Evolutionary conservation across 805 yeast species (phyloP).

Genomic region (Yamadazyma sp.): DNA sequence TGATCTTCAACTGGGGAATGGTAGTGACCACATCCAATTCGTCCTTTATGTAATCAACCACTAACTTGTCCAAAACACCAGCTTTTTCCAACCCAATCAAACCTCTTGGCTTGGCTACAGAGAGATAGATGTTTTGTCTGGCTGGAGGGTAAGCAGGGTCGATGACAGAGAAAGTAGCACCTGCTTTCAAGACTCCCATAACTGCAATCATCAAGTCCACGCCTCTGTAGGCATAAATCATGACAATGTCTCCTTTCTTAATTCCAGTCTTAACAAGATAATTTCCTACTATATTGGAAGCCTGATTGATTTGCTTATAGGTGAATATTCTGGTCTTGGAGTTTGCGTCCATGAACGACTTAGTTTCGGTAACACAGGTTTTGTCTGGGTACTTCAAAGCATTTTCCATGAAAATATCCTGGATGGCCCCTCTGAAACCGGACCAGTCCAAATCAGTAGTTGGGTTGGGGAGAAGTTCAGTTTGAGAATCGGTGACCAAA

Average conservation of each 20-base stretch:
- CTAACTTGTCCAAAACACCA: slow-evolving; percentile 74
- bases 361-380: slow-evolving; percentile 90
- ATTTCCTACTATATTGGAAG: slow-evolving; percentile 92
- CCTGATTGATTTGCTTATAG: slow-evolving; percentile 85
- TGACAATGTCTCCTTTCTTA: slow-evolving; percentile 88
- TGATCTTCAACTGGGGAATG: slow-evolving; percentile 75
- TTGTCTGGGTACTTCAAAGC: slow-evolving; percentile 84
- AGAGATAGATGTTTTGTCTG: slow-evolving; percentile 88
- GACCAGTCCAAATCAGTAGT: slow-evolving; percentile 85
- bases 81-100: slow-evolving; percentile 89
- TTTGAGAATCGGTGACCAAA: slow-evolving; percentile 69
- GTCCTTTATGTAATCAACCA: slow-evolving; percentile 69
- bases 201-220: slow-evolving; percentile 96
- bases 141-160: slow-evolving; percentile 99
- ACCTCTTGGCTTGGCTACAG: slow-evolving; percentile 92
- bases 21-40: slow-evolving; percentile 73
- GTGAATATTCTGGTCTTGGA: slow-evolving; percentile 70
- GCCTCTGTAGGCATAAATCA: slow-evolving; percentile 97
- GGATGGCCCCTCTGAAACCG: slow-evolving; percentile 91
- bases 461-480: slow-evolving; percentile 76
- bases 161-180: slow-evolving; percentile 97
- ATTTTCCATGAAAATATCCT: slow-evolving; percentile 88
- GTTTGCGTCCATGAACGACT: slow-evolving; percentile 56
- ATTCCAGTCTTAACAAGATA: slow-evolving; percentile 80
- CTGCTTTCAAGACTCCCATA: slow-evolving; percentile 97